A percentile compares a stretch with the other conserved stretches of the same genome.
Conservation (phyloP, 345 rosid genomes). For the Draba incana region DNA sequence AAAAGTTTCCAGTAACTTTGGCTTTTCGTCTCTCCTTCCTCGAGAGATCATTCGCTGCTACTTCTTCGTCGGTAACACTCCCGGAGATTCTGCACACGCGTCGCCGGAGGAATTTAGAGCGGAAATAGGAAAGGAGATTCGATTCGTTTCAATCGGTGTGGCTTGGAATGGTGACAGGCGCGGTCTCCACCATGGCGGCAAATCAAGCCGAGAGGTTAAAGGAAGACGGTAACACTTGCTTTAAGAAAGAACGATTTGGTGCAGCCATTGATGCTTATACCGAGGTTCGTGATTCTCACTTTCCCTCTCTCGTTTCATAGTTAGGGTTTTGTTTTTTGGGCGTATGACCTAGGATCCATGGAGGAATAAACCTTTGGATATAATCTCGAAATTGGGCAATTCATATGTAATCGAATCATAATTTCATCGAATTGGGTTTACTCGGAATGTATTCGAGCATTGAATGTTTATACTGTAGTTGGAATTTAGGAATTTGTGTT, state of each 20-base stretch:
- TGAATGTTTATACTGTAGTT: not conserved
- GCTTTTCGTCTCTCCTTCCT: conserved; percentile 8
- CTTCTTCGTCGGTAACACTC: conserved; percentile 26
- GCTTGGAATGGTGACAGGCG: conserved; percentile 43
- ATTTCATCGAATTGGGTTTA: too few relatives aligned
- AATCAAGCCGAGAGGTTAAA: conserved; percentile 73
- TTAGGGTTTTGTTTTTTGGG: conserved; percentile 24
- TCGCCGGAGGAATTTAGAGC: not conserved
- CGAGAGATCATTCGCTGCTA: conserved; percentile 33
- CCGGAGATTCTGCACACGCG: conserved; percentile 22
- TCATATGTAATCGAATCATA: not conserved
- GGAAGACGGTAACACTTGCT: conserved; percentile 67
- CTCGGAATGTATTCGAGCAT: too few relatives aligned
- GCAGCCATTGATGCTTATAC: conserved; percentile 97
- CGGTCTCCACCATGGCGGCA: conserved; percentile 45
- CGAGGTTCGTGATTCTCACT: conserved; percentile 49
- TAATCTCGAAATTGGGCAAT: conserved; percentile 1
- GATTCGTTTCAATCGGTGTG: not conserved
- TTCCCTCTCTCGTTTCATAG: not conserved
- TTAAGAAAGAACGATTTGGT: conserved; percentile 61
- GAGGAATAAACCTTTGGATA: not conserved
- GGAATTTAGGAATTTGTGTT: conserved; percentile 4
- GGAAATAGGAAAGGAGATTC: not conserved
- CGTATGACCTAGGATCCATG: not conserved
- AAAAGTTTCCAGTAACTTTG: not conserved